phyloP scores from a whole-genome alignment of 1,139 yeast genomes.

The Scheffersomyces lignicola region DNA sequence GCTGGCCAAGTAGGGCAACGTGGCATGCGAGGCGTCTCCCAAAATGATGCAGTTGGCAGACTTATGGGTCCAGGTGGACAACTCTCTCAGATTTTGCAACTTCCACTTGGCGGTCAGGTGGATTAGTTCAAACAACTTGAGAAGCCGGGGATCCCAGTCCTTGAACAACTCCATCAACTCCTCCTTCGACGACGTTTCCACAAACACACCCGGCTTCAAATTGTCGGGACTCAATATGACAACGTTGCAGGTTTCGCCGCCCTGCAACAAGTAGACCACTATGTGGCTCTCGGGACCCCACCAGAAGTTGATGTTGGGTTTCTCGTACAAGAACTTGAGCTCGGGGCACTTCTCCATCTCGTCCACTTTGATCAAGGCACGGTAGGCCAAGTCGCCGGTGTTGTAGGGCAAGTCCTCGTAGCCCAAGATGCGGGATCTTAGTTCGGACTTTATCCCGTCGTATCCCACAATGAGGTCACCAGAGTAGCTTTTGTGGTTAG shows the following conservation, averaged over 20 bases:
- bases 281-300: constrained; percentile 33
- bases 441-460: constrained; percentile 34
- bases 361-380: constrained; percentile 18
- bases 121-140: constrained; percentile 19
- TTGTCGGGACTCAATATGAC: constrained; percentile 18
- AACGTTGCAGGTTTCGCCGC: constrained; percentile 16
- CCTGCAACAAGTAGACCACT: constrained; percentile 29
- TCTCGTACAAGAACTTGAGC: constrained; percentile 18
- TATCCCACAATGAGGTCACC: constrained; percentile 39
- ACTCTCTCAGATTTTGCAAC: constrained; percentile 25
- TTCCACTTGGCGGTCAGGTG: constrained; percentile 29
- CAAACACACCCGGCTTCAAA: constrained; percentile 19
- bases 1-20: constrained; percentile 40
- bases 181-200: constrained; percentile 18
- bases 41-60: constrained; percentile 25
- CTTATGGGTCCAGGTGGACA: constrained; percentile 19
- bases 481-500: constrained; percentile 18
- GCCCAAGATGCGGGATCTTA: constrained; percentile 15
- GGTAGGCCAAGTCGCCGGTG: constrained; percentile 18
- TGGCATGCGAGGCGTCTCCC: constrained; percentile 44
- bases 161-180: constrained; percentile 24
- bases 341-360: constrained; percentile 23
- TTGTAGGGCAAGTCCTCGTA: constrained; percentile 17
- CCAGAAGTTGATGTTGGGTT: constrained; percentile 31
- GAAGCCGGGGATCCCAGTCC: constrained; percentile 30